Base-by-base conservation (phyloP, 805 yeast genomes). In the Kurtzmaniella cleridarum region DNA sequence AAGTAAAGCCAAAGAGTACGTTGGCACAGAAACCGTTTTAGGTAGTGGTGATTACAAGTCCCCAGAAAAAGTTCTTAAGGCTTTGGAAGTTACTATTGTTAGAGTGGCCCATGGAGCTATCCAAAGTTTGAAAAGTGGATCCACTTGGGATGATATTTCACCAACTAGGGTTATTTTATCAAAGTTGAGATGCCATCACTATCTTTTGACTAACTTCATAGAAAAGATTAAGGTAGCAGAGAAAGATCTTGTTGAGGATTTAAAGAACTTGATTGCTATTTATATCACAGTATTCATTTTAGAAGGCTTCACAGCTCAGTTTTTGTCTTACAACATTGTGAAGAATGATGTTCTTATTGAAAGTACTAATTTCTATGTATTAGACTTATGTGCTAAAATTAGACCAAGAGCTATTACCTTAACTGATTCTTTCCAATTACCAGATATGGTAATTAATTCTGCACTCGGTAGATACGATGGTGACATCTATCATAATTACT, bases 381-480 rank as follows among this genome's bases (percentile, higher is more conserved):
- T 64, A 32, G 50, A 48, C 34, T 55, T 57, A 40, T 54, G 61
- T 41, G 29, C 44, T 3, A 42, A 46, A 30, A 32, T 66, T 41
- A 62, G 96, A 59, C 75, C 78, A 24, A 78, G 83, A 51, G 84
- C 83, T 39, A 78, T 87, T 57, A 83, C 84, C 1, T 69, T 85
- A 51, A 84, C 95, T 4, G 97, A 89, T 61, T 75, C 95, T 1
- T 89, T 89, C 71, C 78, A 83, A 61, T 73, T 84, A 46, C 78
- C 87, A 30, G 96, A 89, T 63, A 82, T 74, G 57, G 76, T 84
- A 66, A 73, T 89, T 54, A 85, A 88, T 59, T 79, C 96, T 0
- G 81, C 93, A 3, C 74, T 89, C 41, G 97, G 96, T 34, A 73
- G 70, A 41, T 81, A 74, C 61, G 79, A 84, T 50, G 96, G 96